Percentiles rank a stretch among this genome's conserved stretches.
phyloP scores from a whole-genome alignment of 768 basidiomycete genomes.

The Kwoniella heveanensis region DNA sequence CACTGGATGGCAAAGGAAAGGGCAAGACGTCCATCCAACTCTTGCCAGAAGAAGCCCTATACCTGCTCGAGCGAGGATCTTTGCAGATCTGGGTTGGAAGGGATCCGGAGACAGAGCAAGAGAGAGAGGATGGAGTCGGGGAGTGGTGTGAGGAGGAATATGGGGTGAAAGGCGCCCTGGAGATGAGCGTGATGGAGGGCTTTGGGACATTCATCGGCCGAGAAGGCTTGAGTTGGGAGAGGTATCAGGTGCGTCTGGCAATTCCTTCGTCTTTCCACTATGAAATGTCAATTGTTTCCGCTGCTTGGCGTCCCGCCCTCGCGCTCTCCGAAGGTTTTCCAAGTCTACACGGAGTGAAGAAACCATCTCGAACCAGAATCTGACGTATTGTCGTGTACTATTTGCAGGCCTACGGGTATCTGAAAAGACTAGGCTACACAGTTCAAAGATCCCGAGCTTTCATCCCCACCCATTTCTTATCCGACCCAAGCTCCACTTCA shows the following conservation, averaged over 20 bases:
- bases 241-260: conserved; percentile 75
- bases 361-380: not conserved
- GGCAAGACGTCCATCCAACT: conserved; percentile 72
- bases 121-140: conserved; percentile 57
- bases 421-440: conserved; percentile 87
- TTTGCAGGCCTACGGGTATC: conserved; percentile 81
- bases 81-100: conserved; percentile 60
- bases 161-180: conserved; percentile 44
- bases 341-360: too few relatives aligned
- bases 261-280: too few relatives aligned
- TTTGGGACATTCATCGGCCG: conserved; percentile 80
- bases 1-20: conserved; percentile 23
- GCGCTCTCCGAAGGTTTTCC: too few relatives aligned
- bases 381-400: not conserved
- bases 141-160: conserved; percentile 52
- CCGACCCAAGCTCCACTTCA: not conserved
- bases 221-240: conserved; percentile 76
- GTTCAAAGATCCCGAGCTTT: conserved; percentile 72
- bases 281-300: too few relatives aligned
- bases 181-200: conserved; percentile 87
- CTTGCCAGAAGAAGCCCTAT: conserved; percentile 91
- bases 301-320: too few relatives aligned
- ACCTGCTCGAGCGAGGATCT: conserved; percentile 86
- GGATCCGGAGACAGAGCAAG: conserved; percentile 31
- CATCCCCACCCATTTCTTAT: conserved; percentile 42